These are phyloP conservation scores for Cyberlindnera meyerae DNA, from an alignment of 805 yeast species.

Conservation along the genomic window DNA sequence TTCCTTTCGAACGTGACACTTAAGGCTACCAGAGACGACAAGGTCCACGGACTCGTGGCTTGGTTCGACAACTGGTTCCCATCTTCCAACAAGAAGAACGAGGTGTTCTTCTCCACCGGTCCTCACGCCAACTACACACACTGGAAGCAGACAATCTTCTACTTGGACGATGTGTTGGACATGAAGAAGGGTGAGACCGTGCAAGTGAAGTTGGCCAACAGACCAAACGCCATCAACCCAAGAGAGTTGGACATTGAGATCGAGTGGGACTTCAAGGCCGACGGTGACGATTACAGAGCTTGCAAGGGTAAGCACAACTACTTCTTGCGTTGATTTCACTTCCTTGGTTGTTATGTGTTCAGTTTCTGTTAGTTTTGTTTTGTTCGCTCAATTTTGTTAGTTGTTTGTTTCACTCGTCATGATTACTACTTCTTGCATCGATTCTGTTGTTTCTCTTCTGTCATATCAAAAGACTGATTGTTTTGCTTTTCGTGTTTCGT, in stretches of 20 bases:
- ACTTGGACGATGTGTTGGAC: constrained; percentile 75
- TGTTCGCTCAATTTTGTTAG: too few species aligned
- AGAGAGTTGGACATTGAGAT: constrained; percentile 86
- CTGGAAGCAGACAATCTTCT: constrained; percentile 98
- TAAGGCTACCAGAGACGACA: constrained; percentile 71
- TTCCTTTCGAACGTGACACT: constrained; percentile 68
- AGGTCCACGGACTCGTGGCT: constrained; percentile 81
- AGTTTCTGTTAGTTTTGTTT: too few species aligned
- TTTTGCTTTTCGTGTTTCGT: too few species aligned
- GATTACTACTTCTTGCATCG: too few species aligned
- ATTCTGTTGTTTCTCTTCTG: too few species aligned
- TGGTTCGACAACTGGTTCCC: constrained; percentile 97
- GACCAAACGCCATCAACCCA: constrained; percentile 75
- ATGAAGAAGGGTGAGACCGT: constrained; percentile 72
- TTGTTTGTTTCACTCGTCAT: neutral
- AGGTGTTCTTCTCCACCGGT: constrained; percentile 83
- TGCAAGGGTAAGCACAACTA: constrained; percentile 58
- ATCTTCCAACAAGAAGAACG: constrained; percentile 41
- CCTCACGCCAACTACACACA: constrained; percentile 93
- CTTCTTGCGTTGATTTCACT: constrained; percentile 48
- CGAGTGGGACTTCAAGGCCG: constrained; percentile 37
- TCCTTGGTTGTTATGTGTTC: too few species aligned
- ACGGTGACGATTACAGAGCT: constrained; percentile 46
- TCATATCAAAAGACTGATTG: too few species aligned
- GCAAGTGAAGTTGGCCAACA: constrained; percentile 64